Evolutionary conservation across 2,329 filamentous ascomycete genomes (phyloP).

Genomic region (Dendrostoma leiphaemia): DNA sequence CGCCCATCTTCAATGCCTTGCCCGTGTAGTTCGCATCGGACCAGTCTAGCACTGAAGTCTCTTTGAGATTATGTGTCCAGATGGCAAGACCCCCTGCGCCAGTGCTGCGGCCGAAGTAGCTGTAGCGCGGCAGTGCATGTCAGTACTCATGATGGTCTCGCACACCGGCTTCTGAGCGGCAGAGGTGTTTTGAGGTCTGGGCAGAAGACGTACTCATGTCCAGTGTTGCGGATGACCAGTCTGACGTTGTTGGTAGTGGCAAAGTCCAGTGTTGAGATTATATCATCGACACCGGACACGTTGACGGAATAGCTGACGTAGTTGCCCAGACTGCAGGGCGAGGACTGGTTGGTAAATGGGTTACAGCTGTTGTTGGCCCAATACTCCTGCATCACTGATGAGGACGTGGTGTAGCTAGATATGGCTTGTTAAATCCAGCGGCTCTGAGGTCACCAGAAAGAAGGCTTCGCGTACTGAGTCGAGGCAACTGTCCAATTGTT

Average conservation of each 20-base stretch:
- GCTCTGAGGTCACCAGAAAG: background rate
- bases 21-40: slow-evolving; percentile 35
- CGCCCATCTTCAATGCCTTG: slow-evolving; percentile 52
- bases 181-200: background rate
- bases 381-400: slow-evolving; percentile 30
- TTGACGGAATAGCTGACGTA: slow-evolving; percentile 28
- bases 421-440: background rate
- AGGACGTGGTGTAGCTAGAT: slow-evolving; percentile 25
- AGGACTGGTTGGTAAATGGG: slow-evolving; percentile 19
- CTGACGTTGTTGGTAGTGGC: slow-evolving; percentile 37
- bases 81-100: slow-evolving; percentile 39
- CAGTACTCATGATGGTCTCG: background rate
- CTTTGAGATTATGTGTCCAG: slow-evolving; percentile 44
- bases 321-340: slow-evolving; percentile 33
- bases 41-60: slow-evolving; percentile 22
- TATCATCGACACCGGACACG: slow-evolving; percentile 20
- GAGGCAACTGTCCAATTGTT: slow-evolving; percentile 35
- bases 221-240: slow-evolving; percentile 43
- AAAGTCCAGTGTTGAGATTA: slow-evolving; percentile 27
- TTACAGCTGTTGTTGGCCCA: slow-evolving; percentile 22
- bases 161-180: background rate
- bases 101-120: slow-evolving; percentile 15
- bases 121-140: background rate
- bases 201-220: slow-evolving; percentile 34
- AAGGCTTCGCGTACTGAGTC: slow-evolving; percentile 29